Percentiles rank a stretch among this genome's conserved stretches.
Evolutionary conservation across 225 moss, liverwort and hornwort genomes (phyloP).

Genomic region (Marchantia polymorpha): DNA sequence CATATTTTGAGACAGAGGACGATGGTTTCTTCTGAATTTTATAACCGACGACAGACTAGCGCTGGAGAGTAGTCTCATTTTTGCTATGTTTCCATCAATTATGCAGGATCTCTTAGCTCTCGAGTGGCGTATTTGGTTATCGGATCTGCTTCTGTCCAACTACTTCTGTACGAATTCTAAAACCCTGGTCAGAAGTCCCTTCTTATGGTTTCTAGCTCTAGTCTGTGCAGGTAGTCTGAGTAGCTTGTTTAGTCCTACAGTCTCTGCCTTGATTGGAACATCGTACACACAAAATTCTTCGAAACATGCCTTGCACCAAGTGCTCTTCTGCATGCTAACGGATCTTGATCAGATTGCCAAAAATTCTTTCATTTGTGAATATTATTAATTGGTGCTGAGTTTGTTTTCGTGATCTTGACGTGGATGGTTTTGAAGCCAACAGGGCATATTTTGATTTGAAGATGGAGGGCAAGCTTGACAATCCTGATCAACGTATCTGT

Average conservation of each 20-base stretch:
- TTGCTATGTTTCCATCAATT: neutral
- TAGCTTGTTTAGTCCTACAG: neutral
- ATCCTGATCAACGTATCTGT: conserved; percentile 94
- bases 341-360: neutral
- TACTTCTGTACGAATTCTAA: conserved; percentile 64
- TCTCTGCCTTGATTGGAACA: too few species aligned
- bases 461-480: conserved; percentile 98
- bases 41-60: neutral
- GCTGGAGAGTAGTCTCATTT: neutral
- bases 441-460: conserved; percentile 96
- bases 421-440: conserved; percentile 64
- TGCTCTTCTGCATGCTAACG: neutral
- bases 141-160: conserved; percentile 78
- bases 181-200: neutral
- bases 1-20: neutral
- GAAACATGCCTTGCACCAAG: neutral
- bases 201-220: neutral
- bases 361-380: neutral
- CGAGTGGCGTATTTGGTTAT: conserved; percentile 92
- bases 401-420: neutral
- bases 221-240: neutral
- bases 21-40: neutral
- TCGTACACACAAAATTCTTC: too few species aligned
- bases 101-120: conserved; percentile 73
- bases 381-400: neutral